Evolutionary conservation across 345 rosid species (phyloP).

Genomic region (Eucalyptus viminalis): DNA sequence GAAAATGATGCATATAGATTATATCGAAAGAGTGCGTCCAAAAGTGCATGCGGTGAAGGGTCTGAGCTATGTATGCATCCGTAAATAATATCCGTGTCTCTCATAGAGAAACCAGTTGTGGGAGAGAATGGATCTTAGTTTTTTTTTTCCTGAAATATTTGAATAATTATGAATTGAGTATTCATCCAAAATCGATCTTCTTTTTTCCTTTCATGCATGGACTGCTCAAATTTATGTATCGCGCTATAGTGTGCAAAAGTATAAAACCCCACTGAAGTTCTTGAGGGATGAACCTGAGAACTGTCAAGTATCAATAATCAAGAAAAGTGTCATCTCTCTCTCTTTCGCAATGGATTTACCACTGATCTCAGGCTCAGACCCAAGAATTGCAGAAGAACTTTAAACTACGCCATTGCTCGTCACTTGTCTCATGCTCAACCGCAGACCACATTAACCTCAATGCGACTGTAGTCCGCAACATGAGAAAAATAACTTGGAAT

Average conservation of each 20-base stretch:
- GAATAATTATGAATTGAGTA: background rate
- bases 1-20: background rate
- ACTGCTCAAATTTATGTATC: background rate
- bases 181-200: background rate
- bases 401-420: background rate
- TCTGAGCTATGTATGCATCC: background rate
- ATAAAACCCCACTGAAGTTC: background rate
- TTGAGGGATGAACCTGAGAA: background rate
- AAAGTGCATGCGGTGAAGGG: background rate
- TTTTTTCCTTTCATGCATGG: background rate
- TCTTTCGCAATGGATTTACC: background rate
- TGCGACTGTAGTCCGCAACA: background rate
- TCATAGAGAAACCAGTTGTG: background rate
- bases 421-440: background rate
- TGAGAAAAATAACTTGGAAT: background rate
- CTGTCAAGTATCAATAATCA: background rate
- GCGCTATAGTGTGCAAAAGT: background rate
- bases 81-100: background rate
- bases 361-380: background rate
- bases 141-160: background rate
- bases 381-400: background rate
- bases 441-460: background rate
- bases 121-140: background rate
- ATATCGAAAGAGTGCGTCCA: background rate
- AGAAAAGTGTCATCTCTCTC: background rate